A percentile compares a stretch with the other conserved stretches of the same genome.
Conservation (phyloP, 257 asterid genomes). For the Coffea canephora region DNA sequence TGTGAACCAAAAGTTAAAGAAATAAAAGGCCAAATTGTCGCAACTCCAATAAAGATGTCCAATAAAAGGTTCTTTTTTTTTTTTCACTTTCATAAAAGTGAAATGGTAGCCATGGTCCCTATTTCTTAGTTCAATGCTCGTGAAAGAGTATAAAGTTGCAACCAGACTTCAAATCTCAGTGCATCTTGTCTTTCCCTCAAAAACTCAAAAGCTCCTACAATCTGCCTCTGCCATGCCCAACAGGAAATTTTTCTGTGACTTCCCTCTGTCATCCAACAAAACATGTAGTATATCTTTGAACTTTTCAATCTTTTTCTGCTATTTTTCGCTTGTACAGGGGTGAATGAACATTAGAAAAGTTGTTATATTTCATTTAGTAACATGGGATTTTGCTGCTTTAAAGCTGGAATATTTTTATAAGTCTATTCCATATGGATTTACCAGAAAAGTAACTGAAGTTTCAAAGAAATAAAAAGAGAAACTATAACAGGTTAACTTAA, state of each 20-base stretch:
- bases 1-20: not conserved
- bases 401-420: not conserved
- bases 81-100: not conserved
- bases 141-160: not conserved
- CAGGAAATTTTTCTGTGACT: not conserved
- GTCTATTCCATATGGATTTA: not conserved
- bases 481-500: not conserved
- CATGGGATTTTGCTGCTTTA: not conserved
- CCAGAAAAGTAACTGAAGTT: not conserved
- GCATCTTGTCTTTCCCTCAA: not conserved
- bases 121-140: not conserved
- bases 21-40: not conserved
- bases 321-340: not conserved
- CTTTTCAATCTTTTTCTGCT: not conserved
- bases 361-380: not conserved
- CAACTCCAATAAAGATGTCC: not conserved
- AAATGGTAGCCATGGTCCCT: not conserved
- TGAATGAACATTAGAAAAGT: not conserved
- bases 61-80: not conserved
- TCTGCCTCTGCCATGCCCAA: not conserved
- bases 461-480: not conserved
- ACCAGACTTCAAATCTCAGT: not conserved
- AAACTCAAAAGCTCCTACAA: not conserved
- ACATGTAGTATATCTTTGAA: not conserved
- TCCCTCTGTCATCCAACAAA: not conserved